These are phyloP conservation scores for Pichia sporocuriosa DNA, from an alignment of 805 yeast genomes.

Conservation along the genomic window DNA sequence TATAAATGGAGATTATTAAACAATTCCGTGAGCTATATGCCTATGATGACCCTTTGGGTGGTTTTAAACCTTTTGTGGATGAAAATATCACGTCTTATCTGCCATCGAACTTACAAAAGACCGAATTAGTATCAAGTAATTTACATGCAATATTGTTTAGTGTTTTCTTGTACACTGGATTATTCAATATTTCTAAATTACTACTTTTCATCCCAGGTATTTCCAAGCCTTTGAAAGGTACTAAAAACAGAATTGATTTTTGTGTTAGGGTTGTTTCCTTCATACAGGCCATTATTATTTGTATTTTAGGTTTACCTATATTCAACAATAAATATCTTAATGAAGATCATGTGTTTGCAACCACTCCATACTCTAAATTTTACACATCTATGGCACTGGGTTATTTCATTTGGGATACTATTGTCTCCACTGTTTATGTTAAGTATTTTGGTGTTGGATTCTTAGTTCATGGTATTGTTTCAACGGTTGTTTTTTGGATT, in stretches of 20 bases:
- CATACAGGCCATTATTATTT: constrained; percentile 28
- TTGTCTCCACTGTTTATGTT: constrained; percentile 24
- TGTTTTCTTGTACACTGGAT: constrained; percentile 15
- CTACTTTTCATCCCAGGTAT: constrained; percentile 14
- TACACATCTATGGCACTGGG: constrained; percentile 27
- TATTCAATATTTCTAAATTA: constrained; percentile 15
- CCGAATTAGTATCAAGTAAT: constrained; percentile 14
- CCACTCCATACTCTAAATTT: constrained; percentile 29
- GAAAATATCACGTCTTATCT: constrained; percentile 20
- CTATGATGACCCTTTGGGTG: constrained; percentile 23
- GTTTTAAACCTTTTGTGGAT: constrained; percentile 17
- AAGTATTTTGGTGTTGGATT: constrained; percentile 30
- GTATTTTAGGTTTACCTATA: constrained; percentile 26
- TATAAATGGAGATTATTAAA: constrained; percentile 3
- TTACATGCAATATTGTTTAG: constrained; percentile 19
- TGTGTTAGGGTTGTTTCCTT: constrained; percentile 30
- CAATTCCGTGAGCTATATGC: constrained; percentile 11
- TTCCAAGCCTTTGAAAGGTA: constrained; percentile 12
- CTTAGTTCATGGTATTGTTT: constrained; percentile 31
- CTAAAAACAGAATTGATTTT: constrained; percentile 24
- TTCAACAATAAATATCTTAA: constrained; percentile 24
- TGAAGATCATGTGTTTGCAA: constrained; percentile 28
- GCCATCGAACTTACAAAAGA: constrained; percentile 3
- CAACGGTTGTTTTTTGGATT: constrained; percentile 27
- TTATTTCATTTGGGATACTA: constrained; percentile 33